Evolutionary conservation across 208 protist genomes (phyloP), one percentile per base, ranked within the genome.

Genomic region (Strigomonas galati): DNA sequence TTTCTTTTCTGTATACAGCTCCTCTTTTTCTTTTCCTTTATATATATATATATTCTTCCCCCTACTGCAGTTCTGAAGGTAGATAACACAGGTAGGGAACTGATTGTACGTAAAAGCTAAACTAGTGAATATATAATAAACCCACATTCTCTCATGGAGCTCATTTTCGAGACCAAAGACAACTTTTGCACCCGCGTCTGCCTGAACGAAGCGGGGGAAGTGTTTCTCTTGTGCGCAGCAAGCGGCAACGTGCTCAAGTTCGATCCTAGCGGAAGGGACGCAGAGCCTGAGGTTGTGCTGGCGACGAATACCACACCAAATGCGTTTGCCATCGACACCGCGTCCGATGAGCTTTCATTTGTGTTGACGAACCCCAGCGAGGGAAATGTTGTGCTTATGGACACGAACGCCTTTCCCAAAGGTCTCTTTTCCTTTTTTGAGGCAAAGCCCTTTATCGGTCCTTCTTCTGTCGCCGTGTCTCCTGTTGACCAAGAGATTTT

Each of bases 211-310:
- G 28, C 24, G 3, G 62, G 54, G 0, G 55, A 74, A 43, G 62
- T 90, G 1, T 80, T 78, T 68, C 71, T 62, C n/a, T 62, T 84
- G 21, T 87, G 84, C 67, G 60, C 72, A 7, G 72, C 70, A 54
- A 86, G 64, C 23, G 84, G 81, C 46, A 76, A 87, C 19, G 43
- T 91, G 23, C 63, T 90, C 3, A 69, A 52, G 4, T 69, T 69
- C 37, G 68, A 76, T 27, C 69, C 76, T 15, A 46, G 40, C 2
- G 40, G 40, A 19, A 19, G 15, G 3, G 32, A 15, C n/a, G 31
- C 3, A 10, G 9, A 23, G n/a, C 21, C 52, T 64, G 54, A 51
- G 24, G 27, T 61, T 1, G 37, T 61, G 1, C 0, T 23, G 44
- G 60, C 57, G 31, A 76, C 63, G 26, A 67, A 78, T 26, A 44